Evolutionary conservation across 768 basidiomycete species (phyloP).

Genomic region (Panaeolus papilionaceus): DNA sequence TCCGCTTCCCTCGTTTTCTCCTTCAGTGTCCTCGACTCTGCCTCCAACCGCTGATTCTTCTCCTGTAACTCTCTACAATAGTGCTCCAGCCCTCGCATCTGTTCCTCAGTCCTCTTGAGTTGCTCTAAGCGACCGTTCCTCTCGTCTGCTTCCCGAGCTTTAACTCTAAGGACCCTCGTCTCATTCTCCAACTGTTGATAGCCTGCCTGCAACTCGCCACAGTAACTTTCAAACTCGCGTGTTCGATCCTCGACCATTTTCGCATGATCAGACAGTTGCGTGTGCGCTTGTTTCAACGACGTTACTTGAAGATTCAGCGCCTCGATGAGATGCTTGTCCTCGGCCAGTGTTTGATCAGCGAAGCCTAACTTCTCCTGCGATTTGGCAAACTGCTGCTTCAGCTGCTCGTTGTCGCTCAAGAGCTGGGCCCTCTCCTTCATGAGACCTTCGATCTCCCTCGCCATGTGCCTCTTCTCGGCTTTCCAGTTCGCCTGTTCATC

Average conservation of each 20-base stretch:
- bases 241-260: not conserved
- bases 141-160: not conserved
- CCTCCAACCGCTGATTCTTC: conserved; percentile 20
- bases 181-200: not conserved
- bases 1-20: conserved; percentile 23
- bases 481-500: not conserved
- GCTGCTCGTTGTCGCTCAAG: not conserved
- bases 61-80: conserved; percentile 6
- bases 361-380: not conserved
- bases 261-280: not conserved
- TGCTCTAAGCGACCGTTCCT: not conserved
- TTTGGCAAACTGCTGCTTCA: not conserved
- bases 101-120: not conserved
- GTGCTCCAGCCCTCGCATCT: not conserved
- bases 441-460: not conserved
- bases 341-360: not conserved
- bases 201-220: not conserved
- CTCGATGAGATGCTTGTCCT: not conserved
- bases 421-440: conserved; percentile 7
- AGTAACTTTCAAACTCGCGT: not conserved
- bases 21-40: conserved; percentile 17
- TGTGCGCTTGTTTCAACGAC: not conserved
- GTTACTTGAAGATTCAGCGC: not conserved
- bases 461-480: not conserved
- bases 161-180: not conserved